Conservation (phyloP, 306 rosid species). For the Astragalus membranaceus region DNA sequence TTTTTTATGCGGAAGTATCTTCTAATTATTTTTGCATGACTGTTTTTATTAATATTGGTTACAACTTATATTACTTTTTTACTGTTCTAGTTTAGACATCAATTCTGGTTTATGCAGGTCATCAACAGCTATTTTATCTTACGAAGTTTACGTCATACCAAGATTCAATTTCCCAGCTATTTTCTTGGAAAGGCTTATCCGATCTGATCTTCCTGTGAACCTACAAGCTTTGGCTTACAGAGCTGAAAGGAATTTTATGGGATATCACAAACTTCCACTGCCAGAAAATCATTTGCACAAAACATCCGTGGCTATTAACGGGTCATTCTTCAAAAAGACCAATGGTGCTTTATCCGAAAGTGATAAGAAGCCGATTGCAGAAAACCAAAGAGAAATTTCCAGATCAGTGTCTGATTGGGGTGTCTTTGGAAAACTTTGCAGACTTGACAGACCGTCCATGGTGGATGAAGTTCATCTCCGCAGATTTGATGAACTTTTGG, state of each 20-base stretch:
- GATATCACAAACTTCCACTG: conserved; percentile 26
- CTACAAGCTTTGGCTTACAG: conserved; percentile 75
- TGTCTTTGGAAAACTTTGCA: conserved; percentile 66
- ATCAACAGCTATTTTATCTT: conserved; percentile 55
- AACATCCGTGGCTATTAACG: conserved; percentile 18
- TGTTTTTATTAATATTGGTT: not conserved
- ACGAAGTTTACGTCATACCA: conserved; percentile 83
- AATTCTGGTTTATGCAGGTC: conserved; percentile 42
- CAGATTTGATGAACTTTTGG: conserved; percentile 84
- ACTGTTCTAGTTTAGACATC: not conserved
- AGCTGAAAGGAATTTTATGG: conserved; percentile 50
- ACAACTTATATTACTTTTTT: not conserved
- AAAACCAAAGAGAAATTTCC: conserved; percentile 31
- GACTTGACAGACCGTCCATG: conserved; percentile 62
- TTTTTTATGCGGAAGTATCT: not conserved
- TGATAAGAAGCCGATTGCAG: conserved; percentile 32
- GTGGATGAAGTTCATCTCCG: conserved; percentile 97
- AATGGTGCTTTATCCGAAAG: too few relatives aligned
- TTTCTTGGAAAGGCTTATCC: conserved; percentile 74
- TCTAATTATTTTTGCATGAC: not conserved
- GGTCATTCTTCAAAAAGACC: too few relatives aligned
- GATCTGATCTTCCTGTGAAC: conserved; percentile 88
- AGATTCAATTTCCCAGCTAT: conserved; percentile 87
- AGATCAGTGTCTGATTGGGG: conserved; percentile 53
- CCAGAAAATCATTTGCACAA: conserved; percentile 20